Base-by-base conservation (phyloP, 768 basidiomycete genomes). In the Amanita subjunquillea region DNA sequence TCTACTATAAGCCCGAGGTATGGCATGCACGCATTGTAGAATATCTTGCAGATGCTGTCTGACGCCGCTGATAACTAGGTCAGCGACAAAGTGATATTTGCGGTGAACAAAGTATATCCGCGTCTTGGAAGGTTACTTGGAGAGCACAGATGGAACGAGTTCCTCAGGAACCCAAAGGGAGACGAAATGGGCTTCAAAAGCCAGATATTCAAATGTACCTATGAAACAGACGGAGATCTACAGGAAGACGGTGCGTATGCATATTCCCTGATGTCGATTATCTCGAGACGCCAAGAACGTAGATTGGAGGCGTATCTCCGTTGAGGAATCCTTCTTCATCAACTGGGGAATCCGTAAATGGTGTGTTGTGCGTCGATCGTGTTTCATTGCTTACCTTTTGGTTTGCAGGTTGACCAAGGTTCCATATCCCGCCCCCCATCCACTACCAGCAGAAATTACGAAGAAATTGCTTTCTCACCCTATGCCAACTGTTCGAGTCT, bases 281-380 rank as follows among this genome's bases (percentile, higher is more conserved):
- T 47, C 23, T 51, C 30, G 29, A 23, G 37, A 41, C 10, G 22
- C 29, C 29, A n/a, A 13, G 34, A 22, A 25, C 39, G 47, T 9
- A 77, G 78, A 78, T 7, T 80, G 79, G 79, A 78, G 77, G 54
- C 60, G 68, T 7, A 67, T 77, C 41, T 61, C 70, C 32, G 68
- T 76, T 37, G 63, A 72, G 37, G 60, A 64, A 12, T 55, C 54
- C 6, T 78, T 76, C 70, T 78, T 79, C 63, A 59, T 62, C 25
- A 62, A 63, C 6, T 75, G 69, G 68, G 52, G 50, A 3, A 67
- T 67, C 7, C 60, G 60, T 0, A 65, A 69, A 32, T 55, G 56
- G 76, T 73, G 40, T 39, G 63, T 62, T n/a, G 10, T 7, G 3
- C 25, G n/a, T 10, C 17, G 9, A n/a, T 8, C 15, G 32, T 3